A percentile compares a stretch with the other conserved stretches of the same genome.
Evolutionary conservation across 805 yeast species (phyloP).

Genomic region (Candida arabinofermentans): DNA sequence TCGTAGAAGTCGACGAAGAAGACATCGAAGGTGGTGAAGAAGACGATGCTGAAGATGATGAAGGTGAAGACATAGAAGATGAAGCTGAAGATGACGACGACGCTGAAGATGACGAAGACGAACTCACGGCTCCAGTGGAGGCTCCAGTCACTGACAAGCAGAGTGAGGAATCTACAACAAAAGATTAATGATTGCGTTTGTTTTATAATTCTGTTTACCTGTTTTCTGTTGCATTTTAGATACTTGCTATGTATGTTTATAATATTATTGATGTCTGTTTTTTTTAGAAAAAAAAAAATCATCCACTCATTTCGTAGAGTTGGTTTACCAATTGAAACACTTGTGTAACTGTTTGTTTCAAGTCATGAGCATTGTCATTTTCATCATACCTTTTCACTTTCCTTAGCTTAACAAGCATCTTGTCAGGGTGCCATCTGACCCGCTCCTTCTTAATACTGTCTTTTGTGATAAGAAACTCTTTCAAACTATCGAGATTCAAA

Average conservation of each 20-base stretch:
- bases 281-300: neutral
- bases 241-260: neutral
- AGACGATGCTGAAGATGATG: constrained; percentile 37
- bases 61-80: constrained; percentile 27
- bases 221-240: neutral
- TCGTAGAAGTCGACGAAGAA: constrained; percentile 36
- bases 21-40: constrained; percentile 40
- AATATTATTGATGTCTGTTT: neutral
- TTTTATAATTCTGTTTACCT: no score
- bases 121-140: constrained; percentile 4
- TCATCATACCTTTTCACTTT: constrained; percentile 1
- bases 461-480: constrained; percentile 12
- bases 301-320: constrained; percentile 28
- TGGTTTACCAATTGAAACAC: constrained; percentile 41
- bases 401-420: constrained; percentile 35
- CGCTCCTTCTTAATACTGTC: constrained; percentile 43
- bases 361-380: neutral
- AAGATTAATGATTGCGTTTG: neutral
- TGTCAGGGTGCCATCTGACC: constrained; percentile 70
- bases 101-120: constrained; percentile 14
- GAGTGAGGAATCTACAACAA: neutral
- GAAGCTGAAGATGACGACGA: constrained; percentile 26
- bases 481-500: constrained; percentile 10
- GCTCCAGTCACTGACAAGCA: neutral
- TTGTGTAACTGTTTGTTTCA: constrained; percentile 28